Percentiles rank a stretch among this genome's conserved stretches.
Conservation (phyloP, 345 rosid genomes). For the Laguncularia racemosa region DNA sequence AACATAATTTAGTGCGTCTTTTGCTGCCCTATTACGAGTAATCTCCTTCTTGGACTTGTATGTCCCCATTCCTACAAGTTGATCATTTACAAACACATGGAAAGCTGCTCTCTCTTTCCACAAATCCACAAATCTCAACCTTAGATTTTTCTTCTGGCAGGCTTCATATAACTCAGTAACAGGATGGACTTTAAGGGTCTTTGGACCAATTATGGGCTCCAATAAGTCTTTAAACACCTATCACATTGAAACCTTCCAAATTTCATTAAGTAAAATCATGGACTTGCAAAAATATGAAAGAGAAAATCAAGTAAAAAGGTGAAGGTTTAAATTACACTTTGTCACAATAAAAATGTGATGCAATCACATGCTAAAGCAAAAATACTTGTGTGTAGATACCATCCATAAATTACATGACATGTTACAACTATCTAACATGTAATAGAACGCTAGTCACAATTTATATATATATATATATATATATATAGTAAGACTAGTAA, state of each 20-base stretch:
- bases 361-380: too few species aligned
- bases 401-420: too few species aligned
- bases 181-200: slow-evolving; percentile 34
- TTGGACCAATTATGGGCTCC: slow-evolving; percentile 41
- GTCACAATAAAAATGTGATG: too few species aligned
- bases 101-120: slow-evolving; percentile 31
- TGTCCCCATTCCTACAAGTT: slow-evolving; percentile 27
- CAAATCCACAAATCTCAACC: slow-evolving; percentile 31
- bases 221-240: slow-evolving; percentile 46
- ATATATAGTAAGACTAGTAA: too few species aligned
- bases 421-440: too few species aligned
- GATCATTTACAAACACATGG: slow-evolving; percentile 29
- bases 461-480: too few species aligned
- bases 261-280: not conserved
- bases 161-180: slow-evolving; percentile 39
- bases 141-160: slow-evolving; percentile 50
- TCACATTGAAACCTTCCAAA: too few species aligned
- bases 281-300: not conserved
- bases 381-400: too few species aligned
- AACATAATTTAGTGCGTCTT: slow-evolving; percentile 45
- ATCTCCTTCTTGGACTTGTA: slow-evolving; percentile 41
- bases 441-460: too few species aligned
- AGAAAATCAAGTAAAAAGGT: not conserved
- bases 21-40: slow-evolving; percentile 54
- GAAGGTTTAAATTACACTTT: too few species aligned